These are phyloP conservation scores for Cercospora zeae-maydis DNA, from an alignment of 2,329 filamentous ascomycete species.

Conservation along the genomic window DNA sequence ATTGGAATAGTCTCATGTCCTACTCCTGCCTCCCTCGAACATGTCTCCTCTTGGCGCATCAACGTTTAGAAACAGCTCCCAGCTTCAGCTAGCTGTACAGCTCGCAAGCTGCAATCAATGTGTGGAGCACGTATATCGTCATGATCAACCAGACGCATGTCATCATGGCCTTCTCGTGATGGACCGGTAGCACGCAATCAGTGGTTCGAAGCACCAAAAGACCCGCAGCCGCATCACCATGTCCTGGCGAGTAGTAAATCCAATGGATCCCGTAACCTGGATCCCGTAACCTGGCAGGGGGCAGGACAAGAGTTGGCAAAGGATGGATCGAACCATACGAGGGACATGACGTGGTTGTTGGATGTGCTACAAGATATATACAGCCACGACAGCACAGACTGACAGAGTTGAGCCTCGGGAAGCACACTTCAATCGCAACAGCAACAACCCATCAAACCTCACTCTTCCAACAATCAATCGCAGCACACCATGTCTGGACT, in stretches of 20 bases:
- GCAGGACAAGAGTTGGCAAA: slow-evolving; percentile 8
- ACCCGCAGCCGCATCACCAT: neutral
- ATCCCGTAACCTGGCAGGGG: slow-evolving; percentile 11
- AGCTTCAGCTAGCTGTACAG: neutral
- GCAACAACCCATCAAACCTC: neutral
- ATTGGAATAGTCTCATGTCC: too few species aligned
- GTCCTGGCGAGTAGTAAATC: too few species aligned
- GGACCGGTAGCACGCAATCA: neutral
- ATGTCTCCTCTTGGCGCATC: neutral
- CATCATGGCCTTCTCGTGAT: neutral
- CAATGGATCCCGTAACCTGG: too few species aligned
- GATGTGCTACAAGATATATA: neutral
- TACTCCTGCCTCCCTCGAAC: neutral
- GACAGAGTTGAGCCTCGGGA: too few species aligned
- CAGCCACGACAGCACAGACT: neutral
- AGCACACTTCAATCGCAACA: neutral
- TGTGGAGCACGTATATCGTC: slow-evolving; percentile 4
- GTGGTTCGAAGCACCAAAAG: neutral
- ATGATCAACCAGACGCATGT: slow-evolving; percentile 4
- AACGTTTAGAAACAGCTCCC: neutral
- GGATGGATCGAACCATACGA: slow-evolving; percentile 3
- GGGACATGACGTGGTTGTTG: neutral
- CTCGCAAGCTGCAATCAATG: neutral
- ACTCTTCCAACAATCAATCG: neutral
- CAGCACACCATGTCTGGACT: slow-evolving; percentile 25